Evolutionary conservation across 352 stramenopile species (phyloP).

Genomic region (Phytopythium litorale): DNA sequence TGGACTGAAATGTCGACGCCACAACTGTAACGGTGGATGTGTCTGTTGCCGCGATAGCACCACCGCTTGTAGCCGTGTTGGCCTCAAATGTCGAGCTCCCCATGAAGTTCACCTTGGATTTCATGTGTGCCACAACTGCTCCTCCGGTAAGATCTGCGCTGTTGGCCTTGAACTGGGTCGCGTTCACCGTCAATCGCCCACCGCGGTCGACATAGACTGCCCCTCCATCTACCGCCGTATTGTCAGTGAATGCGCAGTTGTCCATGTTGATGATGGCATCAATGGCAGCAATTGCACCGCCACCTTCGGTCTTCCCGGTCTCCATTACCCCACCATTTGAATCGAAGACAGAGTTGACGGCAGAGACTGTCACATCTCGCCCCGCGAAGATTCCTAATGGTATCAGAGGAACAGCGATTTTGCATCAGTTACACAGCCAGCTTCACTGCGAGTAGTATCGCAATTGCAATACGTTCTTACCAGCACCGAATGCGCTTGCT

Average conservation of each 20-base stretch:
- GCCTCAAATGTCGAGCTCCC: constrained; percentile 18
- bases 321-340: constrained; percentile 39
- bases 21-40: constrained; percentile 12
- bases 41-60: constrained; percentile 18
- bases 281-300: constrained; percentile 38
- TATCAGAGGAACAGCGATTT: background rate
- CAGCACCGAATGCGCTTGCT: constrained; percentile 41
- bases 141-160: constrained; percentile 41
- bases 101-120: constrained; percentile 15
- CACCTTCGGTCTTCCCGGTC: constrained; percentile 56
- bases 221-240: constrained; percentile 46
- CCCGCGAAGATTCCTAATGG: constrained; percentile 44
- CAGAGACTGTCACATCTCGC: constrained; percentile 29
- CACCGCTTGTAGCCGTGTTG: constrained; percentile 36
- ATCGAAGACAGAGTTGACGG: constrained; percentile 18
- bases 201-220: constrained; percentile 37
- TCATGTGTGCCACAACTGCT: constrained; percentile 23
- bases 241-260: constrained; percentile 30
- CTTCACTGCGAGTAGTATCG: too few species aligned
- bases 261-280: constrained; percentile 34
- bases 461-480: constrained; percentile 11
- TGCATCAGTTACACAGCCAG: background rate
- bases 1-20: constrained; percentile 14
- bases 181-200: constrained; percentile 15
- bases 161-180: constrained; percentile 37